These are phyloP conservation scores for Bisporella sp. DNA, from an alignment of 2,329 filamentous ascomycete species.

Conservation along the genomic window DNA sequence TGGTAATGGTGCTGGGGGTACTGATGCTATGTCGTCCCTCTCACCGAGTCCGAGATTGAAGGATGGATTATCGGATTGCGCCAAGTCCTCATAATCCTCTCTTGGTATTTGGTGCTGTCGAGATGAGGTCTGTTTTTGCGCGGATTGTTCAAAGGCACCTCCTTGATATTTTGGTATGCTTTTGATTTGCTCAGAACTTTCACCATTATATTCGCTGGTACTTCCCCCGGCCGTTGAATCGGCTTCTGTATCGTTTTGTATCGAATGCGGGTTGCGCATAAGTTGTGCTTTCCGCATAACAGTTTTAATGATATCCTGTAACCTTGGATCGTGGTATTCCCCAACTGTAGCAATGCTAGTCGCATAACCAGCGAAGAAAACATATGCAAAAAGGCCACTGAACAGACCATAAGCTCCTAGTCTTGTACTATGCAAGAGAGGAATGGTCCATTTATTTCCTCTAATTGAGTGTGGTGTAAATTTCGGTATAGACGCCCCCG, in stretches of 20 bases:
- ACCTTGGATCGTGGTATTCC: constrained; percentile 19
- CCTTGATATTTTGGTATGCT: background rate
- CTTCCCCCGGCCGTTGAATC: background rate
- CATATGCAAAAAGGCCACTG: constrained; percentile 12
- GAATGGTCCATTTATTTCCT: constrained; percentile 9
- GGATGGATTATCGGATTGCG: constrained; percentile 24
- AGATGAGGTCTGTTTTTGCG: background rate
- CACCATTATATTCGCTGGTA: background rate
- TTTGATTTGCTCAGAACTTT: background rate
- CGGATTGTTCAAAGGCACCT: constrained; percentile 2
- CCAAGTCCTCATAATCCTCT: constrained; percentile 10
- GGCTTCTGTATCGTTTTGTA: background rate
- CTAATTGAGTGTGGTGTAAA: constrained; percentile 6
- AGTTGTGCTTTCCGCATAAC: background rate
- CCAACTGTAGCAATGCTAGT: constrained; percentile 18
- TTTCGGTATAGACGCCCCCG: constrained; percentile 11
- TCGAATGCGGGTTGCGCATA: background rate
- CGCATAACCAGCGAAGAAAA: constrained; percentile 21
- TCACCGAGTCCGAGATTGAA: constrained; percentile 19
- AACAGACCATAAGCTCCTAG: constrained; percentile 15
- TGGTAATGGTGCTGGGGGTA: background rate
- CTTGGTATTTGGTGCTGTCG: background rate
- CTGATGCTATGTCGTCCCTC: constrained; percentile 2
- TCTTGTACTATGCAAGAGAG: constrained; percentile 19
- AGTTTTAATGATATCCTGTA: constrained; percentile 3